Conservation (phyloP, 2,329 filamentous ascomycete genomes). For the Teratosphaeriaceae sp. region DNA sequence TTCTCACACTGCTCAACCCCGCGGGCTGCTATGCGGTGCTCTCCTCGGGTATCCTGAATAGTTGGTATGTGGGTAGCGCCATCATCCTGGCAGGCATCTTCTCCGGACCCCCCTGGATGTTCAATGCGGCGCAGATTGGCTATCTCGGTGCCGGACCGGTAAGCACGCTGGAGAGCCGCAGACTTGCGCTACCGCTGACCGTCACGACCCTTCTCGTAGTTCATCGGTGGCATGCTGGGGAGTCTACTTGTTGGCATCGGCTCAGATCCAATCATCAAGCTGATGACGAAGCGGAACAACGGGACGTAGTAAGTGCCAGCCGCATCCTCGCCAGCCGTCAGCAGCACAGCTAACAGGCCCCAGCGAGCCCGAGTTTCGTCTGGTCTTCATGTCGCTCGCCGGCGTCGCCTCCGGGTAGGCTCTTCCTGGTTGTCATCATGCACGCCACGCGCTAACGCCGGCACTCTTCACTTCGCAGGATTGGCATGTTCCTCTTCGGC, state of each 20-base stretch:
- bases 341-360: too few species aligned
- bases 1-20: slow-evolving; percentile 14
- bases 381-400: slow-evolving; percentile 19
- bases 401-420: slow-evolving; percentile 13
- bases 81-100: slow-evolving; percentile 20
- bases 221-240: slow-evolving; percentile 14
- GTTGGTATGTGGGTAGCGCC: slow-evolving; percentile 14
- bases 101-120: slow-evolving; percentile 14
- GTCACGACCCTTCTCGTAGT: too few species aligned
- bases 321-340: neutral
- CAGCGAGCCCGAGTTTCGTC: slow-evolving; percentile 25
- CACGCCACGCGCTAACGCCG: too few species aligned
- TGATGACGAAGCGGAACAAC: slow-evolving; percentile 13
- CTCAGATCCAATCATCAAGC: slow-evolving; percentile 15
- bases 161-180: too few species aligned
- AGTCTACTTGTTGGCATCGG: slow-evolving; percentile 6
- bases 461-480: too few species aligned
- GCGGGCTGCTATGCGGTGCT: slow-evolving; percentile 13
- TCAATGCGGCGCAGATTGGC: slow-evolving; percentile 13
- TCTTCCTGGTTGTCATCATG: too few species aligned
- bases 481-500: slow-evolving; percentile 27
- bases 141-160: slow-evolving; percentile 15
- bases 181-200: too few species aligned
- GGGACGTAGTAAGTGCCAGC: slow-evolving; percentile 17
- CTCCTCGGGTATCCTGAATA: slow-evolving; percentile 14